Percentiles rank a stretch among this genome's conserved stretches.
Evolutionary conservation across 495 filamentous ascomycete species (phyloP).

Genomic region (Neurospora terricola): DNA sequence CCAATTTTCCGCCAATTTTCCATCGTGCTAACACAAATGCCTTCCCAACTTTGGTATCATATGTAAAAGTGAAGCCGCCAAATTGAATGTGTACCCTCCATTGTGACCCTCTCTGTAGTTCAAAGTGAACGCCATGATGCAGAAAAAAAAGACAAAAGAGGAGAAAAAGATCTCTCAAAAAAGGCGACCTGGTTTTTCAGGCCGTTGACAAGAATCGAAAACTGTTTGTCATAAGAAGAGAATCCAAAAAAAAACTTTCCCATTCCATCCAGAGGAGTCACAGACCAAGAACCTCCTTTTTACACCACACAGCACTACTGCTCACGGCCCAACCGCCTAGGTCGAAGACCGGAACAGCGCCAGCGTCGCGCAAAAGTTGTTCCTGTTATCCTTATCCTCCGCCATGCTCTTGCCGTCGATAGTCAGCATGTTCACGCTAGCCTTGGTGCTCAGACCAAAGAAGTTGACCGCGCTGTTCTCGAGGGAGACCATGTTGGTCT

Average conservation of each 20-base stretch:
- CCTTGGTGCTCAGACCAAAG: slow-evolving; percentile 80
- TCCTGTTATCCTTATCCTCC: slow-evolving; percentile 53
- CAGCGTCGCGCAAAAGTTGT: slow-evolving; percentile 69
- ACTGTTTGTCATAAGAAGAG: background rate
- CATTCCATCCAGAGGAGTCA: background rate
- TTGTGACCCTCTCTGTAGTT: background rate
- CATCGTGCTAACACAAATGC: background rate
- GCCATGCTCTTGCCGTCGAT: slow-evolving; percentile 45
- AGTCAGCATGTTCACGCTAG: slow-evolving; percentile 75
- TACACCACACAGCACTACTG: background rate
- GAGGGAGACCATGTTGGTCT: slow-evolving; percentile 77
- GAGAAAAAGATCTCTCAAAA: background rate
- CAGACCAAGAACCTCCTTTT: background rate
- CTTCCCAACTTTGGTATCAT: background rate
- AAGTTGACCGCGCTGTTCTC: slow-evolving; percentile 61
- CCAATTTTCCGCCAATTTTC: background rate
- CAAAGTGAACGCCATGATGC: background rate
- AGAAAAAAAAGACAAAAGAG: background rate
- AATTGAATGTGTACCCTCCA: background rate
- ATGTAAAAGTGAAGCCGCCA: background rate
- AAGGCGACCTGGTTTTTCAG: background rate
- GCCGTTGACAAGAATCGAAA: background rate
- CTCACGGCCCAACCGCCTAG: background rate
- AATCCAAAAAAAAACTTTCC: background rate
- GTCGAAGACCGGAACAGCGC: slow-evolving; percentile 39